Evolutionary conservation across 352 stramenopile genomes (phyloP).

Genomic region (Phytophthora pinifolia): DNA sequence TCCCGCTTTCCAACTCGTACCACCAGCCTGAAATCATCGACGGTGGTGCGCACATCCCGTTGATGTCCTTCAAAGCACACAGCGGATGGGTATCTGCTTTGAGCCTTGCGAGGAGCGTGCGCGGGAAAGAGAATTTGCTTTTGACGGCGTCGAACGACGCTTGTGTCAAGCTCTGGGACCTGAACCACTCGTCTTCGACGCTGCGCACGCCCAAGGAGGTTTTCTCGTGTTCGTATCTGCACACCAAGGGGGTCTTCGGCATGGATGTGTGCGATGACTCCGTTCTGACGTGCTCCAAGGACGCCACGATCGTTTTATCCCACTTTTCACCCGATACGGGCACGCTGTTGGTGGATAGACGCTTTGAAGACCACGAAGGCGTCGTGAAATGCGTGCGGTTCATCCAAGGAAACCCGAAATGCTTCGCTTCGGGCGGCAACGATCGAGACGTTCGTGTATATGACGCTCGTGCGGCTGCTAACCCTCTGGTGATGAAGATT

Average conservation of each 20-base stretch:
- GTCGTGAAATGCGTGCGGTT: constrained; percentile 57
- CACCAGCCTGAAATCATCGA: constrained; percentile 13
- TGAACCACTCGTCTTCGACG: constrained; percentile 37
- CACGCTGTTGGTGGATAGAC: constrained; percentile 19
- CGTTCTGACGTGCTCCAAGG: constrained; percentile 56
- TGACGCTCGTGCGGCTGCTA: constrained; percentile 22
- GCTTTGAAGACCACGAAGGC: constrained; percentile 39
- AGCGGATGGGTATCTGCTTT: constrained; percentile 53
- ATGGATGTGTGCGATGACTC: constrained; percentile 39
- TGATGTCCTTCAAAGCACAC: constrained; percentile 62
- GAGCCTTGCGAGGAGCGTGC: constrained; percentile 35
- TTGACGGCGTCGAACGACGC: constrained; percentile 53
- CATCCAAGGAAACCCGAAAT: constrained; percentile 15
- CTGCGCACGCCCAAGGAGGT: constrained; percentile 30
- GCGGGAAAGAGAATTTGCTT: constrained; percentile 34
- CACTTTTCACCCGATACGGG: constrained; percentile 22
- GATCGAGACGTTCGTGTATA: constrained; percentile 46
- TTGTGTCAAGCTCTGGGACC: constrained; percentile 54
- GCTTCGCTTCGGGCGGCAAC: constrained; percentile 50
- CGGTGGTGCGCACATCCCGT: constrained; percentile 20
- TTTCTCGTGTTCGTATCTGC: constrained; percentile 31
- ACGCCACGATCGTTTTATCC: constrained; percentile 40
- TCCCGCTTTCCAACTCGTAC: constrained; percentile 15
- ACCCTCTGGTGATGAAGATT: constrained; percentile 13
- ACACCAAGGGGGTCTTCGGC: constrained; percentile 51